A percentile compares a stretch with the other conserved stretches of the same genome.
Conservation (phyloP, 768 basidiomycete genomes). For the Panus rudis region DNA sequence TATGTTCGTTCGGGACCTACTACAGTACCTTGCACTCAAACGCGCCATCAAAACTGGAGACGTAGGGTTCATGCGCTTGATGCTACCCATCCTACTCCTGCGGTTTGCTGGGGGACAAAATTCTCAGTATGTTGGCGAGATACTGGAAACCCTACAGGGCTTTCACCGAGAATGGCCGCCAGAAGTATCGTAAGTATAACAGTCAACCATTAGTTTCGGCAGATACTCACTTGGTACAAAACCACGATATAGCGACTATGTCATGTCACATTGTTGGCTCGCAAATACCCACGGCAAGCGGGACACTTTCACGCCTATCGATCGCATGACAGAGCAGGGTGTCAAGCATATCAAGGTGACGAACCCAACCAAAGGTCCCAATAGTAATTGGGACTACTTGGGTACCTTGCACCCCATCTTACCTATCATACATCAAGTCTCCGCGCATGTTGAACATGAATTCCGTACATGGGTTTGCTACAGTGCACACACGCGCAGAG, state of each 20-base stretch:
- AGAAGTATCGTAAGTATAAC: slow-evolving; percentile 14
- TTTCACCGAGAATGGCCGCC: slow-evolving; percentile 23
- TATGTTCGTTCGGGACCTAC: slow-evolving; percentile 27
- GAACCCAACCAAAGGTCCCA: too few relatives aligned
- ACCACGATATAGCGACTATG: slow-evolving; percentile 1
- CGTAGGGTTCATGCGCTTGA: slow-evolving; percentile 18
- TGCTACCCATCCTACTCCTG: slow-evolving; percentile 19
- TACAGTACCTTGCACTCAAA: slow-evolving; percentile 30
- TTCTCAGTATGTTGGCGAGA: slow-evolving; percentile 21
- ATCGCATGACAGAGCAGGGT: slow-evolving; percentile 2
- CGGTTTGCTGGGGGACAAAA: slow-evolving; percentile 21
- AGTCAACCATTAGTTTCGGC: too few relatives aligned
- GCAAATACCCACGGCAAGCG: slow-evolving; percentile 1
- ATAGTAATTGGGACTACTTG: too few relatives aligned
- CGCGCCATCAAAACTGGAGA: slow-evolving; percentile 29
- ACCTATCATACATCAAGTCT: too few relatives aligned
- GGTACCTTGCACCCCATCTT: too few relatives aligned
- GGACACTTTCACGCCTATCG: background rate
- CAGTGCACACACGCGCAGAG: too few relatives aligned
- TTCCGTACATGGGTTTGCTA: too few relatives aligned
- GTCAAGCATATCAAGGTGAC: too few relatives aligned
- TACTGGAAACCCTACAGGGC: slow-evolving; percentile 22
- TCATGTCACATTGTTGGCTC: slow-evolving; percentile 9
- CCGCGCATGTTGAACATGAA: too few relatives aligned
- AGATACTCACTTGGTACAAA: too few relatives aligned